Evolutionary conservation across 257 asterid genomes (phyloP), one percentile per base, ranked within the genome.

Genomic region (Lantana camara): DNA sequence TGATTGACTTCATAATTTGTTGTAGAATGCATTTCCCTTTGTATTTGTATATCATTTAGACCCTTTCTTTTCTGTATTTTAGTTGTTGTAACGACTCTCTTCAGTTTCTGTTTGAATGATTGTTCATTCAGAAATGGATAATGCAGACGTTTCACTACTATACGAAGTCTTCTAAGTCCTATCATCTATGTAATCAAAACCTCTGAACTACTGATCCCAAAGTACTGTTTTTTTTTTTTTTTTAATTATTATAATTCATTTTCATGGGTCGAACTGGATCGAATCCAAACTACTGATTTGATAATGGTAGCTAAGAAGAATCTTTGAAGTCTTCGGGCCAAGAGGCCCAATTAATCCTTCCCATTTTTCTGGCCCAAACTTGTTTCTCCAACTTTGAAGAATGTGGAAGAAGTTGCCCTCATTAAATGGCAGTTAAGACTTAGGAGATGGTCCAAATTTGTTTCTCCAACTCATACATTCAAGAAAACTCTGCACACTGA

Each of bases 231-330:
- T n/a, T n/a, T n/a, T n/a, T n/a, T n/a, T n/a, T n/a, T n/a, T n/a
- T n/a, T n/a, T n/a, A n/a, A n/a, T n/a, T n/a, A n/a, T n/a, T n/a
- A n/a, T n/a, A n/a, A n/a, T n/a, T n/a, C n/a, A n/a, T n/a, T n/a
- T n/a, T n/a, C n/a, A n/a, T n/a, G n/a, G n/a, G n/a, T n/a, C n/a
- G n/a, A n/a, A n/a, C n/a, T n/a, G n/a, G n/a, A n/a, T n/a, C n/a
- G n/a, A n/a, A n/a, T n/a, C n/a, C n/a, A n/a, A n/a, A n/a, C n/a
- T n/a, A n/a, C n/a, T n/a, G n/a, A n/a, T n/a, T n/a, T n/a, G 44
- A 71, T 57, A 66, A 74, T 75, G 74, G 62, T 9, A 55, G 49
- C 74, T 60, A 46, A 68, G 66, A 40, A 61, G 73, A n/a, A n/a
- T n/a, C n/a, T n/a, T n/a, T n/a, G n/a, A n/a, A n/a, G n/a, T n/a